Evolutionary conservation across 768 basidiomycete species (phyloP), one percentile per base, ranked within the genome.

Genomic region (Phaeotremella skinneri): DNA sequence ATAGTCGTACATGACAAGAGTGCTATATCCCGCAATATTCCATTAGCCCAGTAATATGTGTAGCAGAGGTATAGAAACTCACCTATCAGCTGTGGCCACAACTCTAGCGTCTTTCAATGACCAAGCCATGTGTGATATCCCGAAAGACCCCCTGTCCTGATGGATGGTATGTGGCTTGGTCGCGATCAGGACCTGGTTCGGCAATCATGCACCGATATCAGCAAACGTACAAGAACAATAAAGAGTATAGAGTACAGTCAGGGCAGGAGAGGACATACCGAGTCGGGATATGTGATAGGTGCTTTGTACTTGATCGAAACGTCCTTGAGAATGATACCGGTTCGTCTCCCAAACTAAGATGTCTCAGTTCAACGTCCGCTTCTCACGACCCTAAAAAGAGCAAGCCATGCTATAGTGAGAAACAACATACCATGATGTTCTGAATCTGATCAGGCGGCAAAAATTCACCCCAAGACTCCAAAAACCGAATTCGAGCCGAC

Each of bases 1-100:
- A 45, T 73, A 73, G 41, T 73, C 68, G 51, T 69, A 73, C 66
- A 73, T 70, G 13, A 73, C 71, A 16, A 70, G 58, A 2, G 68
- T 70, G 31, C 71, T 70, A 30, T 20, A 27, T 37, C 17, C 7
- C 13, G 43, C 13, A 13, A 23, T 21, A 31, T 17, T n/a, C 16
- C 21, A 31, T 52, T 27, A 58, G 37, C 17, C 25, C 9, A 4
- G 20, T 3, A 21, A 37, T 42, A 47, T 20, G 21, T 43, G 37
- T 13, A 55, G 20, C 34, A 30, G 1, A 1, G 26, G 27, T 26
- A n/a, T 20, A 29, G 17, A 14, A 31, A 55, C 67, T 56, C 30
- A 71, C 69, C 64, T 66, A 25, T 73, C 72, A 17, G 61, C 60
- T 2, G 63, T 65, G 16, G 72, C 72, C 20, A 56, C 67, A 1